Conservation (phyloP, 208 protist species). For the Acanthamoeba castellanii region DNA sequence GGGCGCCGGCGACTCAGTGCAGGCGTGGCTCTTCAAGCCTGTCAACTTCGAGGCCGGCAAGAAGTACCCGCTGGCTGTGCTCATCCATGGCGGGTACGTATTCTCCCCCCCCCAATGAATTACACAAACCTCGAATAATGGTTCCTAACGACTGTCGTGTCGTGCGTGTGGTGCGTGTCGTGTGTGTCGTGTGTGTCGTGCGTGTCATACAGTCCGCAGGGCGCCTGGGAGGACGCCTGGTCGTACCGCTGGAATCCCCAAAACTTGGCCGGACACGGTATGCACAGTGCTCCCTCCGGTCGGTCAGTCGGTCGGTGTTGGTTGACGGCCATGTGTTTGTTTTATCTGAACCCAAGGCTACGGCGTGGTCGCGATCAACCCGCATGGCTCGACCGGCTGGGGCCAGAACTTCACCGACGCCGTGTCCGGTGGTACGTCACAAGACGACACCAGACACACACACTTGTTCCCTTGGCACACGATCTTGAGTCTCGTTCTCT, state of each 20-base stretch:
- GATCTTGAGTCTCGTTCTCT: neutral
- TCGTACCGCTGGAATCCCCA: constrained; percentile 73
- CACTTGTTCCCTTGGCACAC: too few relatives aligned
- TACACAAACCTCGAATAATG: too few relatives aligned
- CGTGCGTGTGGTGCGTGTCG: neutral
- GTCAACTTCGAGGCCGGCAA: constrained; percentile 46
- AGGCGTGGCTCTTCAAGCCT: constrained; percentile 78
- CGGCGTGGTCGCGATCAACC: constrained; percentile 77
- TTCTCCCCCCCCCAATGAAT: neutral
- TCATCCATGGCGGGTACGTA: constrained; percentile 77
- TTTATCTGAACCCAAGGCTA: constrained; percentile 55
- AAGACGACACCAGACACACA: neutral
- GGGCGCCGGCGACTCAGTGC: constrained; percentile 60
- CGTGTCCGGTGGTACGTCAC: neutral
- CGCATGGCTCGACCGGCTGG: constrained; percentile 72
- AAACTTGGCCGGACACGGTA: neutral
- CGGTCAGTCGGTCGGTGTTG: too few relatives aligned
- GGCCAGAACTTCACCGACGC: constrained; percentile 77
- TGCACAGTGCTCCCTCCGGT: neutral
- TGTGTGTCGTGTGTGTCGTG: neutral
- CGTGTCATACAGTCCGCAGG: constrained; percentile 25
- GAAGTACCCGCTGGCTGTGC: constrained; percentile 74
- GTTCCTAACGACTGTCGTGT: too few relatives aligned
- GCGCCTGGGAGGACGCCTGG: constrained; percentile 64
- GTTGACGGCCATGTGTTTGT: too few relatives aligned